Evolutionary conservation across 768 basidiomycete species (phyloP), one percentile per base, ranked within the genome.

Genomic region (Fibroporia radiculosa): DNA sequence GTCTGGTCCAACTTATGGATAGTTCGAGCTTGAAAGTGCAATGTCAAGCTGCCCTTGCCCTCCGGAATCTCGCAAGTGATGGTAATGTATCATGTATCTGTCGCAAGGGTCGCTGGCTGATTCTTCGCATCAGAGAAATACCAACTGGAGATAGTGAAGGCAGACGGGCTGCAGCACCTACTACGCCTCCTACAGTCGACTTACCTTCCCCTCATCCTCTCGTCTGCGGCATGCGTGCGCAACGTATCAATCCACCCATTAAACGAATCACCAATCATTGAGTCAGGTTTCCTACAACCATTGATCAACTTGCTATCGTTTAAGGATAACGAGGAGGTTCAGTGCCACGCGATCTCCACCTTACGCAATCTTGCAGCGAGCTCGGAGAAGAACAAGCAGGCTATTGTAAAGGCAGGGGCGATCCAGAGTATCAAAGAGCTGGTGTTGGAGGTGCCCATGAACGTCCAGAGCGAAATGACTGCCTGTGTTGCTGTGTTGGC

Each of bases 391-490:
- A 99, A 98, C 71, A 99, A 98, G 71, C 78, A 87, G 29, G 92
- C 93, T 6, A 98, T 99, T 45, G 93, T 99, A 42, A 88, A 96
- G 62, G 95, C 96, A 4, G 96, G 96, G 3, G 96, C 96, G 14
- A 84, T 97, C 3, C 89, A 92, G 59, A 83, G 89, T 34, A 99
- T 99, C 68, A 96, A 96, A 67, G 92, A 97, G 57, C 72, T 99
- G 14, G 93, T 99, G 2, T 70, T 99, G 11, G 86, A 86, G 56
- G 95, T 97, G 1, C 93, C 96, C 3, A 80, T 96, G 70, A 87
- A 86, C 50, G 96, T 99, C 10, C 96, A 99, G 67, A 95, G 92
- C 58, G 96, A 98, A 68, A 99, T 99, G 96, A 99, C 96, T 33
- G 96, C 96, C 5, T 98, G 95, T 56, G 86, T 97, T 34, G 96